Conservation (phyloP, 129 eudicot genomes). For the Flaveria bidentis region DNA sequence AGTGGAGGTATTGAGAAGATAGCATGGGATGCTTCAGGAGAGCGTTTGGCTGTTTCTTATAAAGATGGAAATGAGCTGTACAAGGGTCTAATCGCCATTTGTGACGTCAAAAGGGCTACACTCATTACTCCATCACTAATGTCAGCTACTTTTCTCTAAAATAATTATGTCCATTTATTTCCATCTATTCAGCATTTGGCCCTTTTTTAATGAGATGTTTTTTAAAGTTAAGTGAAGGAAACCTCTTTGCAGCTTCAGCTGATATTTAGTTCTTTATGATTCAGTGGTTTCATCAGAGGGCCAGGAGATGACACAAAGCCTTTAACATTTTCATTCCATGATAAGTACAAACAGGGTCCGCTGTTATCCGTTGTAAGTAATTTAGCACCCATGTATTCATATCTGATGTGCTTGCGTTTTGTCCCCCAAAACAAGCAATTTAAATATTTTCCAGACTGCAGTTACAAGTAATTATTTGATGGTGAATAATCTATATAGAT, state of each 20-base stretch:
- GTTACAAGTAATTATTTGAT: conserved; percentile 12
- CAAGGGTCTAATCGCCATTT: conserved; percentile 83
- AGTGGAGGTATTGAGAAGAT: conserved; percentile 87
- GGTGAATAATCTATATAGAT: neutral
- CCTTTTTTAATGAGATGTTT: neutral
- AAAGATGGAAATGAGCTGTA: conserved; percentile 84
- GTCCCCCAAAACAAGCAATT: neutral
- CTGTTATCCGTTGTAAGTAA: conserved; percentile 87
- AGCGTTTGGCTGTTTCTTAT: conserved; percentile 86
- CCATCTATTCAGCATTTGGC: conserved; percentile 4
- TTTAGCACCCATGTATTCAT: conserved; percentile 6
- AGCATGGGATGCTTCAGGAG: conserved; percentile 99
- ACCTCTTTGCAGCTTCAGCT: conserved; percentile 18
- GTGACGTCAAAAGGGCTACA: conserved; percentile 83
- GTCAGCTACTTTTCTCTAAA: conserved; percentile 44
- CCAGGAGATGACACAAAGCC: conserved; percentile 93
- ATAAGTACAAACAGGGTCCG: conserved; percentile 90
- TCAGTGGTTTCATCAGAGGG: conserved; percentile 96
- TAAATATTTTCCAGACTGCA: neutral
- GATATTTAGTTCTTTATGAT: conserved; percentile 26
- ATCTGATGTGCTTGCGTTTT: conserved; percentile 6
- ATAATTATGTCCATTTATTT: conserved; percentile 1
- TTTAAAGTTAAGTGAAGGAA: conserved; percentile 13
- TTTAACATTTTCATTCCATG: conserved; percentile 73
- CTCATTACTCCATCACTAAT: conserved; percentile 72